These are phyloP conservation scores for Lippia alba DNA, from an alignment of 305 asterid genomes.

Conservation along the genomic window DNA sequence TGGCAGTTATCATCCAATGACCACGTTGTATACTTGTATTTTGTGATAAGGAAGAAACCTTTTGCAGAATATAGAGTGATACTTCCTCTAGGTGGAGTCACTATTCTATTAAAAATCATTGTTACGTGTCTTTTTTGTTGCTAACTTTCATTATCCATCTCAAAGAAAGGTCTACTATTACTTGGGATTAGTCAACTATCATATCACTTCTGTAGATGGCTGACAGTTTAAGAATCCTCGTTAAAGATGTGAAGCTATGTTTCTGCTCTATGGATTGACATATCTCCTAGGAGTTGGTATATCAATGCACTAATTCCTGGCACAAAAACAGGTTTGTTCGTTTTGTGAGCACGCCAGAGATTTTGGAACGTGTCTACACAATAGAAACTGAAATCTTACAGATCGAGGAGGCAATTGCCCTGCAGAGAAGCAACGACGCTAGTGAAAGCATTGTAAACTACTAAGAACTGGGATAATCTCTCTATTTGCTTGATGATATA, in stretches of 20 bases:
- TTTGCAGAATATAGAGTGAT: conserved; percentile 7
- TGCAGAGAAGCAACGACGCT: conserved; percentile 64
- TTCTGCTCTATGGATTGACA: conserved; percentile 17
- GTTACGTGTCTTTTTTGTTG: neutral
- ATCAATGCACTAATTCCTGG: conserved; percentile 32
- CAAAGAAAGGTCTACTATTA: neutral
- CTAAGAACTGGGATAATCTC: conserved; percentile 26
- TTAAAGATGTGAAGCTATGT: conserved; percentile 21
- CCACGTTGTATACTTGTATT: conserved; percentile 10
- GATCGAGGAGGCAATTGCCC: conserved; percentile 78
- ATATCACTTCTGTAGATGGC: neutral
- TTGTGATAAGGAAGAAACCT: neutral
- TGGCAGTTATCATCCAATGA: neutral
- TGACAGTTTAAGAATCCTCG: conserved; percentile 21
- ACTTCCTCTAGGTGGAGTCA: neutral
- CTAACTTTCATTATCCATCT: neutral
- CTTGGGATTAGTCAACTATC: conserved; percentile 9
- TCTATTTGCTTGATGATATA: conserved; percentile 18
- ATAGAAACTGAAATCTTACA: conserved; percentile 89
- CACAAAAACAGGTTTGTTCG: conserved; percentile 84
- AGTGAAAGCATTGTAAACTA: conserved; percentile 62
- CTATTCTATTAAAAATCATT: neutral
- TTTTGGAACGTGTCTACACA: conserved; percentile 89
- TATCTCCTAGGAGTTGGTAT: conserved; percentile 5
- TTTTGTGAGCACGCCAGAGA: conserved; percentile 97